Conservation (phyloP, 2,329 filamentous ascomycete species). For the Penicillium crustosum region DNA sequence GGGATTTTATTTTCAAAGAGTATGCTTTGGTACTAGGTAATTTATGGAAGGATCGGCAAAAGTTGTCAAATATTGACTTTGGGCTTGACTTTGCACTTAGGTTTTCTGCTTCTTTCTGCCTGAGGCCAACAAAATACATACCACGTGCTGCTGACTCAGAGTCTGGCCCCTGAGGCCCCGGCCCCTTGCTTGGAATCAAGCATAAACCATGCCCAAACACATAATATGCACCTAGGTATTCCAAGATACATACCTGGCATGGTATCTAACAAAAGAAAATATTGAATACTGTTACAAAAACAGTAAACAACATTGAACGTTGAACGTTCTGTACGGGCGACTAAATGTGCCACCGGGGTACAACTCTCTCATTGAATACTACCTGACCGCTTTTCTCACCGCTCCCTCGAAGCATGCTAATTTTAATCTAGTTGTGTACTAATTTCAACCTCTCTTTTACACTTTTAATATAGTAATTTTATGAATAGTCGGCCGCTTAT, state of each 20-base stretch:
- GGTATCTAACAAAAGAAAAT: background rate
- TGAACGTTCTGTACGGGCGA: no score
- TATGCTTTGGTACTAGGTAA: conserved; percentile 10
- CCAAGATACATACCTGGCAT: background rate
- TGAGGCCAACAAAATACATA: background rate
- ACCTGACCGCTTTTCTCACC: no score
- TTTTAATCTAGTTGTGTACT: no score
- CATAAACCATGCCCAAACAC: background rate
- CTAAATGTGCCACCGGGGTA: no score
- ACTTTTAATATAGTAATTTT: no score
- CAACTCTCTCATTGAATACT: no score
- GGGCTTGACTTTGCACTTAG: no score
- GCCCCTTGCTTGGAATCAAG: background rate
- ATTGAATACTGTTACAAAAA: background rate
- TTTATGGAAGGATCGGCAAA: background rate
- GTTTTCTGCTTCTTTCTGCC: background rate
- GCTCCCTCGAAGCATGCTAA: no score
- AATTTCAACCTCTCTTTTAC: no score
- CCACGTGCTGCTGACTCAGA: background rate
- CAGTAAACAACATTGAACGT: background rate
- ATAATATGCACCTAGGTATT: no score
- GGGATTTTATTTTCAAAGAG: background rate
- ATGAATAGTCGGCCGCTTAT: no score
- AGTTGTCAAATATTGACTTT: background rate
- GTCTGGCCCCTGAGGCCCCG: background rate